These are phyloP conservation scores for Euclidium syriacum DNA, from an alignment of 345 rosid genomes.

Conservation along the genomic window DNA sequence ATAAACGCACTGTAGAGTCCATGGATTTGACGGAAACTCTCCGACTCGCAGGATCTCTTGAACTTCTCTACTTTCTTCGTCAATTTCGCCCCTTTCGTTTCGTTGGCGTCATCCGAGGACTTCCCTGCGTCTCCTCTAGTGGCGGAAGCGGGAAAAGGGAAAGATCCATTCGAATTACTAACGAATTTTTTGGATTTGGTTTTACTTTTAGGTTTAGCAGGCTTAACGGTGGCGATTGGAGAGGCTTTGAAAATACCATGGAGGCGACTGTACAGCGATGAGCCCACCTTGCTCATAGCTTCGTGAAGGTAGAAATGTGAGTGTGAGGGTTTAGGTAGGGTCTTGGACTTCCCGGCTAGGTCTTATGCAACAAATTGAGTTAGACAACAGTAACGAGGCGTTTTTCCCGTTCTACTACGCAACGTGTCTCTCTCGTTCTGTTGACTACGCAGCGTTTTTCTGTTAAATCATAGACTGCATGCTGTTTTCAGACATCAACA, in stretches of 20 bases:
- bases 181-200: slow-evolving; percentile 23
- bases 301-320: slow-evolving; percentile 1
- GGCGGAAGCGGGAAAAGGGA: not conserved
- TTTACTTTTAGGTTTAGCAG: slow-evolving; percentile 1
- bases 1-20: slow-evolving; percentile 42
- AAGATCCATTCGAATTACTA: slow-evolving; percentile 9
- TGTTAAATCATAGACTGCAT: not conserved
- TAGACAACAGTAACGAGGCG: too few species aligned
- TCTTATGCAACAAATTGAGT: too few species aligned
- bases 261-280: slow-evolving; percentile 37
- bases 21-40: slow-evolving; percentile 42
- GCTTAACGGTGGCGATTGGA: slow-evolving; percentile 5
- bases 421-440: not conserved
- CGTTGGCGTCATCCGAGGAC: slow-evolving; percentile 16
- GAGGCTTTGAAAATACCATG: slow-evolving; percentile 32
- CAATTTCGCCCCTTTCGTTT: slow-evolving; percentile 35
- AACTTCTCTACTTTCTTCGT: slow-evolving; percentile 45
- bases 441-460: slow-evolving; percentile 3
- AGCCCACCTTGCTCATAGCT: slow-evolving; percentile 34
- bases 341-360: slow-evolving; percentile 7
- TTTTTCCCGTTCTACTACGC: slow-evolving; percentile 1
- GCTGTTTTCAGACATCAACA: not conserved
- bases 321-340: slow-evolving; percentile 23
- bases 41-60: slow-evolving; percentile 50
- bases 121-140: not conserved